These are phyloP conservation scores for Talaromyces amestolkiae DNA, from an alignment of 2,329 filamentous ascomycete species.

Conservation along the genomic window DNA sequence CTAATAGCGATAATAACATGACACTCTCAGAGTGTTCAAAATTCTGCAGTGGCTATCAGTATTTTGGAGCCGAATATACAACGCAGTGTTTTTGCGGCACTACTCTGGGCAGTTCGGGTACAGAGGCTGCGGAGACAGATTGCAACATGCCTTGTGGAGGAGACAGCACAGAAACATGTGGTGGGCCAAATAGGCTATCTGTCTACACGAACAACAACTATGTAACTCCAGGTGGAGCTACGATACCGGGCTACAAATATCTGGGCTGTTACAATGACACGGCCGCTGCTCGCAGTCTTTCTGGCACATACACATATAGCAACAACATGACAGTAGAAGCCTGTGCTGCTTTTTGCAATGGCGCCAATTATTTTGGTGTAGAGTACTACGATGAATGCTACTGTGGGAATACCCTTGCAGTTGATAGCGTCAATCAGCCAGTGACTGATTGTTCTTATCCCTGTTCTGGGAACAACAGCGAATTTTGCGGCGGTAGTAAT, in stretches of 20 bases:
- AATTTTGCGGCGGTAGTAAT: slow-evolving; percentile 17
- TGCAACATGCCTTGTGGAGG: slow-evolving; percentile 55
- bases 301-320: slow-evolving; percentile 10
- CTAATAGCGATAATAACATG: slow-evolving; percentile 23
- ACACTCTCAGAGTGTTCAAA: slow-evolving; percentile 31
- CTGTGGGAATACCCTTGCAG: slow-evolving; percentile 10
- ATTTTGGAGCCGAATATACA: slow-evolving; percentile 33
- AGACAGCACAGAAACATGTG: slow-evolving; percentile 34
- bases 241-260: slow-evolving; percentile 10
- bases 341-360: slow-evolving; percentile 15
- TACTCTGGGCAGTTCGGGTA: slow-evolving; percentile 27
- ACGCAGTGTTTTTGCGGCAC: slow-evolving; percentile 29
- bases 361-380: slow-evolving; percentile 14
- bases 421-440: slow-evolving; percentile 4
- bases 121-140: slow-evolving; percentile 28
- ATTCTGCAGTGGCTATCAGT: slow-evolving; percentile 25
- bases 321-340: slow-evolving; percentile 13
- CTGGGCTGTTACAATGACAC: slow-evolving; percentile 16
- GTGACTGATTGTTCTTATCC: slow-evolving; percentile 12
- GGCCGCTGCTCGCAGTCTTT: slow-evolving; percentile 15
- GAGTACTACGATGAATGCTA: slow-evolving; percentile 17
- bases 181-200: slow-evolving; percentile 39
- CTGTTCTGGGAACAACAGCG: slow-evolving; percentile 14
- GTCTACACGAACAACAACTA: slow-evolving; percentile 52
- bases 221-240: slow-evolving; percentile 10